Evolutionary conservation across 495 filamentous ascomycete genomes (phyloP), one percentile per base, ranked within the genome.

Genomic region (Aspergillus ostianus): DNA sequence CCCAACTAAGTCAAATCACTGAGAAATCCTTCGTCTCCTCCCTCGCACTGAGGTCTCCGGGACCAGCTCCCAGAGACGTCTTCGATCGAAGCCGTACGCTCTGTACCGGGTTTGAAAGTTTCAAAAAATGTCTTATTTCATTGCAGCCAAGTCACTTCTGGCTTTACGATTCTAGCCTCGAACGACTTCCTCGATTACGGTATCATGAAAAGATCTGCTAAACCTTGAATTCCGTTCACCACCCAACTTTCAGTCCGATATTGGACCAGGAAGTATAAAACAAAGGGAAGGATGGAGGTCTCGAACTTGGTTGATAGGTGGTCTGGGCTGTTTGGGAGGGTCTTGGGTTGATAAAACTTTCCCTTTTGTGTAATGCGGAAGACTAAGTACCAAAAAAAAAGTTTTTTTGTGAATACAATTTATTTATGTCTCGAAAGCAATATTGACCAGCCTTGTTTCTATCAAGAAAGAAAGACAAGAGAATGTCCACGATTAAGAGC

Each of bases 1-100:
- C 88, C 92, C 59, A 91, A 90, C 75, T 87, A 82, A 73, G 58
- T 61, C 48, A 50, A 46, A 51, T 57, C 53, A 23, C 59, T 23
- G 26, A 62, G 44, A 62, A 59, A 55, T 62, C 62, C 59, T 70
- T 66, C 62, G 65, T 69, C 66, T 66, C 53, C 63, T 63, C 47
- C 62, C 56, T 66, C 58, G 50, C 58, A 56, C 32, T 58, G 58
- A 41, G 47, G 59, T 59, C 48, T 57, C 56, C 54, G 56, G 57
- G 58, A 60, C 60, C 60, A 60, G 51, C 53, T 53, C 51, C 56
- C 27, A 48, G 44, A 53, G 60, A 60, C 46, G 45, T 48, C 32
- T 18, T 56, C 48, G 44, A 59, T 62, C 56, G 58, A 57, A 47
- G 52, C 57, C 52, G 56, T 65, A 58, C 52, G 61, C 45, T 66